phyloP scores from a whole-genome alignment of 2,329 filamentous ascomycete genomes.

The Fusarium nodosum region DNA sequence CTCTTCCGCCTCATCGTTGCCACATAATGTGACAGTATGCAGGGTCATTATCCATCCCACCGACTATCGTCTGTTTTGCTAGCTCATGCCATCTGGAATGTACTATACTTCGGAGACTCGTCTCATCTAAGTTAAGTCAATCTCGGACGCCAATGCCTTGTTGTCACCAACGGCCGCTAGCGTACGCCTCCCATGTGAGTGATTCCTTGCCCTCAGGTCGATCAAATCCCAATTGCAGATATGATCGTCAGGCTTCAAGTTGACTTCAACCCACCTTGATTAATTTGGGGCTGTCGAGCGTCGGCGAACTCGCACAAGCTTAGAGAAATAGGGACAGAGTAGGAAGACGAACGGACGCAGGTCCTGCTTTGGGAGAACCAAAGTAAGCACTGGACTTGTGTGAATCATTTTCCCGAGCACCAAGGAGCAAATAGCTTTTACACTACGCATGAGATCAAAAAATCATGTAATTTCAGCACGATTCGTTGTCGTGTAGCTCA shows the following conservation, averaged over 20 bases:
- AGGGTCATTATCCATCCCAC: slow-evolving; percentile 19
- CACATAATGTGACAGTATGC: slow-evolving; percentile 18
- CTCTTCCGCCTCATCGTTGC: slow-evolving; percentile 21
- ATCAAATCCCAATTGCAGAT: slow-evolving; percentile 26
- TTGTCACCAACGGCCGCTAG: slow-evolving; percentile 49
- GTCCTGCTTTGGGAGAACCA: not conserved
- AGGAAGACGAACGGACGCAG: not conserved
- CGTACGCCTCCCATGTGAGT: slow-evolving; percentile 44
- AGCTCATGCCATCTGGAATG: slow-evolving; percentile 12
- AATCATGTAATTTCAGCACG: not conserved
- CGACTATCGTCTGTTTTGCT: slow-evolving; percentile 6
- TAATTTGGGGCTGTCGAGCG: slow-evolving; percentile 5
- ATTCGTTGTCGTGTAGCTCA: not conserved
- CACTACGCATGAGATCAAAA: not conserved
- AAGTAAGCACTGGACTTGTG: not conserved
- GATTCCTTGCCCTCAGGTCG: slow-evolving; percentile 40
- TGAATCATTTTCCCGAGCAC: not conserved
- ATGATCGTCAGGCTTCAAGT: slow-evolving; percentile 29
- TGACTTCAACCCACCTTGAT: slow-evolving; percentile 28
- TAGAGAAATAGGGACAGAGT: not conserved
- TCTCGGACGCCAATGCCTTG: slow-evolving; percentile 41
- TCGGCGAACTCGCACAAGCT: slow-evolving; percentile 21
- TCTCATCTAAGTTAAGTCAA: slow-evolving; percentile 44
- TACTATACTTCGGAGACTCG: slow-evolving; percentile 27
- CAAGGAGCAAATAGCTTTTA: not conserved